Percentiles rank a stretch among this genome's conserved stretches.
Evolutionary conservation across 805 yeast genomes (phyloP).

Genomic region (Metschnikowia hibisci): DNA sequence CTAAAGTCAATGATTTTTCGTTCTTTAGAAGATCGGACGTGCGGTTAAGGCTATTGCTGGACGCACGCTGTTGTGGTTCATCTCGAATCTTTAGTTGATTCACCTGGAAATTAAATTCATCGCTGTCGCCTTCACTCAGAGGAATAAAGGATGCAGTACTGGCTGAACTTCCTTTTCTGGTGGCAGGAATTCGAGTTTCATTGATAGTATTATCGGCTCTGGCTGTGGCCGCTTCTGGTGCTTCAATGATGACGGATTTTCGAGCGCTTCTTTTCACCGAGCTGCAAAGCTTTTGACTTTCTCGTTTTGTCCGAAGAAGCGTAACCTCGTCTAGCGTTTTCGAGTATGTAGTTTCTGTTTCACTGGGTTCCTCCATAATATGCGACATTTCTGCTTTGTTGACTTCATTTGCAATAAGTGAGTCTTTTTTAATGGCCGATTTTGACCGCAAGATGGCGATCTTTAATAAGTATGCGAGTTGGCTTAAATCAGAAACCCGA

Average conservation of each 20-base stretch:
- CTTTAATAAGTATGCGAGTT: constrained; percentile 70
- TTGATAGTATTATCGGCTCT: constrained; percentile 24
- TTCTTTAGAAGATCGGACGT: constrained; percentile 69
- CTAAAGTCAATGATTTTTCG: constrained; percentile 84
- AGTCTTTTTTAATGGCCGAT: constrained; percentile 46
- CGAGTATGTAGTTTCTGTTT: constrained; percentile 51
- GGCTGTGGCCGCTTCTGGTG: constrained; percentile 50
- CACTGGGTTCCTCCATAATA: constrained; percentile 17
- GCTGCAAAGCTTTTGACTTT: constrained; percentile 52
- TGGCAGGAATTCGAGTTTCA: constrained; percentile 13
- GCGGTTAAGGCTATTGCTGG: constrained; percentile 44
- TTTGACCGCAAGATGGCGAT: constrained; percentile 78
- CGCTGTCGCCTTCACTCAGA: constrained; percentile 23
- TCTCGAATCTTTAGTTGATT: constrained; percentile 30
- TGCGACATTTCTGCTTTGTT: constrained; percentile 13
- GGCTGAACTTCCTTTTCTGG: constrained; percentile 21
- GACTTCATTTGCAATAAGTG: constrained; percentile 4
- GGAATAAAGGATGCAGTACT: constrained; percentile 29
- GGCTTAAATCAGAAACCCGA: constrained; percentile 64
- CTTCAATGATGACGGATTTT: constrained; percentile 61
- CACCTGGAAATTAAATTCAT: constrained; percentile 23
- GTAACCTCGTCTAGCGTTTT: constrained; percentile 74
- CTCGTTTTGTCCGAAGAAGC: constrained; percentile 68
- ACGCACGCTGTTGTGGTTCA: constrained; percentile 34
- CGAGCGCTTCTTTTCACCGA: constrained; percentile 60